Percentiles rank a stretch among this genome's conserved stretches.
phyloP scores from a whole-genome alignment of 768 basidiomycete genomes.

The Panellus pusillus region DNA sequence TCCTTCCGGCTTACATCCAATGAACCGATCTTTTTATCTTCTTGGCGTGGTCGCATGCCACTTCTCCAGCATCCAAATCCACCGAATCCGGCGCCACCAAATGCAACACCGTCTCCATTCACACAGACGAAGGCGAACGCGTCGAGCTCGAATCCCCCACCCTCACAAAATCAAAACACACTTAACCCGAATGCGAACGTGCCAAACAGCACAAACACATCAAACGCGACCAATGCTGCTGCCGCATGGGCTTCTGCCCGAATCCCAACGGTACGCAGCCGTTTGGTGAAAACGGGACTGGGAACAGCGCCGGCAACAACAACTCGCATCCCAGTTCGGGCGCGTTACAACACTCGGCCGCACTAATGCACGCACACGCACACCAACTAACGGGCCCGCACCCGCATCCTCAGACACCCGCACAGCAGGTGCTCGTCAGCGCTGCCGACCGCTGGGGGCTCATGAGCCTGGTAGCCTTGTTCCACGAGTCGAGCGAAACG shows the following conservation, averaged over 20 bases:
- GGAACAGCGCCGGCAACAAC: conserved; percentile 31
- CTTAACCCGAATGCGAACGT: conserved; percentile 51
- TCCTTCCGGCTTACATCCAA: not conserved
- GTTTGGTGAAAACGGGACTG: conserved; percentile 31
- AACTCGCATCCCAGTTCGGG: conserved; percentile 33
- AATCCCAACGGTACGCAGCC: conserved; percentile 16
- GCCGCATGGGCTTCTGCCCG: conserved; percentile 14
- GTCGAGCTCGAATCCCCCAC: conserved; percentile 23
- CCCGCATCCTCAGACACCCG: conserved; percentile 73
- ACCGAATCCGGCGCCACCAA: conserved; percentile 35
- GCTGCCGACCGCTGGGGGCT: conserved; percentile 97
- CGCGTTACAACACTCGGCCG: conserved; percentile 27
- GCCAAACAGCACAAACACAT: conserved; percentile 35
- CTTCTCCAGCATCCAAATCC: conserved; percentile 21
- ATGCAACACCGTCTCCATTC: conserved; percentile 35
- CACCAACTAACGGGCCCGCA: conserved; percentile 2
- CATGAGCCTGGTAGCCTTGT: conserved; percentile 79
- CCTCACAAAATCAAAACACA: conserved; percentile 35
- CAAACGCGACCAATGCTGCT: conserved; percentile 36
- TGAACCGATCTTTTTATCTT: not conserved
- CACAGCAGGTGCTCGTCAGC: conserved; percentile 88
- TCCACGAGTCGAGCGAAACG: conserved; percentile 78
- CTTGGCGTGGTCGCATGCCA: not conserved
- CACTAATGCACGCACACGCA: conserved; percentile 27
- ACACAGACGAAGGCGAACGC: conserved; percentile 29